These are phyloP conservation scores for Pontederia crassipes DNA, from an alignment of 176 grass and related monocot species.

Conservation along the genomic window DNA sequence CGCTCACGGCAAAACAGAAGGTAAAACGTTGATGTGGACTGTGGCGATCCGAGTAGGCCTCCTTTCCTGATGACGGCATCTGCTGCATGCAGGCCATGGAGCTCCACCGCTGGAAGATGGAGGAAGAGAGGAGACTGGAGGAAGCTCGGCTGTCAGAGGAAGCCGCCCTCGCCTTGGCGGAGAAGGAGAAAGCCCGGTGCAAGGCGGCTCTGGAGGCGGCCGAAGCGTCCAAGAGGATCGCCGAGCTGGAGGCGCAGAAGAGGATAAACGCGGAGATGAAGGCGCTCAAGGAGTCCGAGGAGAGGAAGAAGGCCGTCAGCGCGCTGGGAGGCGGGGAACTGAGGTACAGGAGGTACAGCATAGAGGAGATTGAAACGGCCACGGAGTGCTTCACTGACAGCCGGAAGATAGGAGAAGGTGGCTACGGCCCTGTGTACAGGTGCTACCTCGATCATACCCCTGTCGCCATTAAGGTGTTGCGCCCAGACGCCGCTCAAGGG, in stretches of 20 bases:
- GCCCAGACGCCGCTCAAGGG: too few species aligned
- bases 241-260: slow-evolving; percentile 29
- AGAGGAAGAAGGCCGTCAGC: slow-evolving; percentile 13
- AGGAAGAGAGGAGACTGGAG: slow-evolving; percentile 21
- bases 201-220: slow-evolving; percentile 29
- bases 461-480: slow-evolving; percentile 25
- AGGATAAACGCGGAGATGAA: slow-evolving; percentile 27
- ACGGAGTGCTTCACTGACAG: slow-evolving; percentile 13
- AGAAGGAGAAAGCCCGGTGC: slow-evolving; percentile 27
- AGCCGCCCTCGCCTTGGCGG: slow-evolving; percentile 19
- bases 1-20: slow-evolving; percentile 30
- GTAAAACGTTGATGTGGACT: background rate
- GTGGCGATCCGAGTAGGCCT: too few species aligned
- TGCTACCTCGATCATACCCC: slow-evolving; percentile 36
- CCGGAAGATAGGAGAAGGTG: background rate
- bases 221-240: slow-evolving; percentile 25
- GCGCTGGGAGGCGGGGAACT: slow-evolving; percentile 6
- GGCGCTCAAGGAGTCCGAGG: slow-evolving; percentile 25
- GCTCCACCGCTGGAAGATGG: slow-evolving; percentile 23
- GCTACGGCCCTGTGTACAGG: background rate
- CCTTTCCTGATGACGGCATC: background rate
- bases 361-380: too few species aligned
- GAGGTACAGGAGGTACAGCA: slow-evolving; percentile 14
- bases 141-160: slow-evolving; percentile 27
- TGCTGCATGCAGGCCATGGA: slow-evolving; percentile 17